A percentile compares a stretch with the other conserved stretches of the same genome.
These are phyloP conservation scores for Saccharum officinarum DNA, from an alignment of 176 grass and related monocot species.

Conservation along the genomic window DNA sequence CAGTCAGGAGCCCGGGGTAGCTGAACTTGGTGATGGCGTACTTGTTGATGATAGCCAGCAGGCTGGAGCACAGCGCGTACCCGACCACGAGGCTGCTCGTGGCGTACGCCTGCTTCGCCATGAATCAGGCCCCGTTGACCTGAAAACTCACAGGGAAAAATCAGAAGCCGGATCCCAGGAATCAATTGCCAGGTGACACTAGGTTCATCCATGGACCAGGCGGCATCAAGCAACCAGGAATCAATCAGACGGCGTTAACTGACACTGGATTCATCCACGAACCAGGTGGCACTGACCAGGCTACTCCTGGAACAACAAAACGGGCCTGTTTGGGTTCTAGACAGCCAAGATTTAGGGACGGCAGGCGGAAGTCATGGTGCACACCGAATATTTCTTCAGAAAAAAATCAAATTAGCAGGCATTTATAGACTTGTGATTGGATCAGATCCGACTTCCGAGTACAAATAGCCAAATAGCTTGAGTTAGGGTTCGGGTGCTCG, in stretches of 20 bases:
- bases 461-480: neutral
- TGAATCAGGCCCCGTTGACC: slow-evolving; percentile 23
- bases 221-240: neutral
- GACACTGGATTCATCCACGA: neutral
- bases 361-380: neutral
- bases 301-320: neutral
- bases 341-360: neutral
- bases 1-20: slow-evolving; percentile 66
- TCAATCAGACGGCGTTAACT: neutral
- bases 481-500: neutral
- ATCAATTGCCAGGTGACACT: neutral
- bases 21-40: slow-evolving; percentile 75
- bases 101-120: slow-evolving; percentile 40
- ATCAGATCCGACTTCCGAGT: neutral
- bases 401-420: neutral
- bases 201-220: neutral
- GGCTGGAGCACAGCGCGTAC: slow-evolving; percentile 56
- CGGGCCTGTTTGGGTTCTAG: neutral
- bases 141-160: neutral
- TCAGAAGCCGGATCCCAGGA: slow-evolving; percentile 3
- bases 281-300: neutral
- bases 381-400: neutral
- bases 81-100: slow-evolving; percentile 59
- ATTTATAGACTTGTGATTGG: neutral
- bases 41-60: slow-evolving; percentile 87